Evolutionary conservation across 305 asterid species (phyloP).

Genomic region (Plantago coronopus): DNA sequence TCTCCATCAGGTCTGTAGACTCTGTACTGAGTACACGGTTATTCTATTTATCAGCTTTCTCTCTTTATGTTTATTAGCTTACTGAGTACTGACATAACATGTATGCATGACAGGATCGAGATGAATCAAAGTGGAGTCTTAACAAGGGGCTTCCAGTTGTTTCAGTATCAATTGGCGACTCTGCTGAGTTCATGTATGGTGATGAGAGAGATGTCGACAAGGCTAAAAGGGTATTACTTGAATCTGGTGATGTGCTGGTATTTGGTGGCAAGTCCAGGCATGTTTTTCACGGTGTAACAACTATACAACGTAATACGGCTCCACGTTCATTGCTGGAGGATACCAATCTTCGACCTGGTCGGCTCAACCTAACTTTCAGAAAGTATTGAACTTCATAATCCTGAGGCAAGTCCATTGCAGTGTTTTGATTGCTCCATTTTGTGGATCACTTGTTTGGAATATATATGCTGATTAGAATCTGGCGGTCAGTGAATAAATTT

Average conservation of each 20-base stretch:
- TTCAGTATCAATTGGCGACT: constrained; percentile 57
- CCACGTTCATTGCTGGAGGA: constrained; percentile 30
- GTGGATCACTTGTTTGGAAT: too few species aligned
- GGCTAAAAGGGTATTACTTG: constrained; percentile 38
- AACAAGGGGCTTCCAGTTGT: constrained; percentile 49
- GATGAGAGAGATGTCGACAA: constrained; percentile 38
- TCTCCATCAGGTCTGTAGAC: constrained; percentile 65
- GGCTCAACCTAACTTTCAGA: constrained; percentile 72
- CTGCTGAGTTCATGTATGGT: constrained; percentile 62
- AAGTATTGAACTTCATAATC: constrained; percentile 28
- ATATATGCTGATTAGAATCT: too few species aligned
- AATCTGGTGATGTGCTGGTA: constrained; percentile 68
- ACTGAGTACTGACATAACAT: neutral
- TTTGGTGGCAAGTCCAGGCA: constrained; percentile 70
- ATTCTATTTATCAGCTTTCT: neutral
- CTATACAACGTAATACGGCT: constrained; percentile 38
- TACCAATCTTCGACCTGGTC: constrained; percentile 50
- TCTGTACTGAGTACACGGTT: constrained; percentile 8
- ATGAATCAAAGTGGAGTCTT: constrained; percentile 47
- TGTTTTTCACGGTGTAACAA: constrained; percentile 55
- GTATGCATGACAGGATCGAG: constrained; percentile 43
- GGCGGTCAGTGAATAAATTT: too few species aligned
- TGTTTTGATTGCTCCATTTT: too few species aligned
- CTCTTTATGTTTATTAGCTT: neutral
- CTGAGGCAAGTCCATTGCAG: neutral